Percentiles rank a stretch among this genome's conserved stretches.
These are phyloP conservation scores for Barbarea vulgaris DNA, from an alignment of 345 rosid genomes.

Conservation along the genomic window DNA sequence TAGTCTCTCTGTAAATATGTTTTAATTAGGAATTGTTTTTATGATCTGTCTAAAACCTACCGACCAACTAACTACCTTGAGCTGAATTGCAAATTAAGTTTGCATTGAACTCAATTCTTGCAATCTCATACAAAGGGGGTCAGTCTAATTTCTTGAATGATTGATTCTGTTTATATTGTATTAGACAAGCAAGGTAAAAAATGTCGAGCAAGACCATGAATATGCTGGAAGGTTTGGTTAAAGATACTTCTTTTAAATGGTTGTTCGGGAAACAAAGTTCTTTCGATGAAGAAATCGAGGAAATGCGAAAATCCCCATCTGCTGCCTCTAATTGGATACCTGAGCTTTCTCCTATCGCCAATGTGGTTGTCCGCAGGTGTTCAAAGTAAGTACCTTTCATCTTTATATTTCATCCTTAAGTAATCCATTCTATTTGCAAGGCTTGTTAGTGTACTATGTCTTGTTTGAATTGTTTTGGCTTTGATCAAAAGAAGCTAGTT, in stretches of 20 bases:
- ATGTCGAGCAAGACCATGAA: slow-evolving; percentile 66
- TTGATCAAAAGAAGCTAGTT: background rate
- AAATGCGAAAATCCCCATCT: slow-evolving; percentile 78
- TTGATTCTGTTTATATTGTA: slow-evolving; percentile 21
- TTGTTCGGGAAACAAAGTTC: slow-evolving; percentile 64
- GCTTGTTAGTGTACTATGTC: background rate
- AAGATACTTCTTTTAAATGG: slow-evolving; percentile 90
- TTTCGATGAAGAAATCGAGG: slow-evolving; percentile 81
- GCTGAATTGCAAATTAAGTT: slow-evolving; percentile 7
- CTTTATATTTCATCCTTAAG: background rate
- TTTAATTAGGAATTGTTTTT: background rate
- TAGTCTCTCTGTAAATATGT: slow-evolving; percentile 3
- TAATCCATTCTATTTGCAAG: background rate
- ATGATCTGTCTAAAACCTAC: slow-evolving; percentile 29
- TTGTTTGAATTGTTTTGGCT: background rate
- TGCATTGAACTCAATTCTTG: background rate
- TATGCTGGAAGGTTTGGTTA: slow-evolving; percentile 77
- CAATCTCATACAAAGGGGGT: background rate
- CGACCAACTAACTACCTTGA: slow-evolving; percentile 25
- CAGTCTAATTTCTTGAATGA: background rate
- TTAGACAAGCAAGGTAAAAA: slow-evolving; percentile 20
- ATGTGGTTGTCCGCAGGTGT: slow-evolving; percentile 84
- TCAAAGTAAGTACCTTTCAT: slow-evolving; percentile 67
- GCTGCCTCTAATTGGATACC: slow-evolving; percentile 71
- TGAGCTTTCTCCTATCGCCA: slow-evolving; percentile 86